Conservation (phyloP, 352 stramenopile genomes). For the Phytophthora nicotianae region DNA sequence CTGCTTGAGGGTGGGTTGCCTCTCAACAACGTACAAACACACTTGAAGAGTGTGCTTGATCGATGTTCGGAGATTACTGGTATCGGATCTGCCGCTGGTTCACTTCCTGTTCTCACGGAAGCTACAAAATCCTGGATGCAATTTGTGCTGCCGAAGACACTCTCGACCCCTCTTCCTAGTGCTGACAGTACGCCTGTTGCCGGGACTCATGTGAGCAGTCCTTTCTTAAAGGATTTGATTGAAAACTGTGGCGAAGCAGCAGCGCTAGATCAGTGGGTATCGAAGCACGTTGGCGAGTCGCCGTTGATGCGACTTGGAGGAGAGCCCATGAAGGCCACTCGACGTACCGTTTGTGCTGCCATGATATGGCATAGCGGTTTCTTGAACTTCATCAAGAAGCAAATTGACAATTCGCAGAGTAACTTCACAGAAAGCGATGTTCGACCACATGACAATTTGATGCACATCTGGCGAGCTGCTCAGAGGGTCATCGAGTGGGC, state of each 20-base stretch:
- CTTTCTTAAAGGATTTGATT: slow-evolving; percentile 78
- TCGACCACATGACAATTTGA: slow-evolving; percentile 87
- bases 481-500: slow-evolving; percentile 90
- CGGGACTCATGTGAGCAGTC: slow-evolving; percentile 27
- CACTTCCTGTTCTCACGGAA: slow-evolving; percentile 47
- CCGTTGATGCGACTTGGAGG: slow-evolving; percentile 80
- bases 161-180: slow-evolving; percentile 36
- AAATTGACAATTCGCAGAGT: slow-evolving; percentile 52
- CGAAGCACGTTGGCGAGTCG: slow-evolving; percentile 83
- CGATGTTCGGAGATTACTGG: slow-evolving; percentile 55
- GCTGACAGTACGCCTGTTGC: slow-evolving; percentile 21
- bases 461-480: slow-evolving; percentile 89
- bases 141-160: slow-evolving; percentile 65
- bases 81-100: slow-evolving; percentile 28
- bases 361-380: slow-evolving; percentile 92
- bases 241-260: slow-evolving; percentile 60
- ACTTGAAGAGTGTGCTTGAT: slow-evolving; percentile 67
- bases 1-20: slow-evolving; percentile 81
- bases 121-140: slow-evolving; percentile 61
- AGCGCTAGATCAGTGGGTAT: slow-evolving; percentile 78
- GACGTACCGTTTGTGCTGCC: slow-evolving; percentile 80
- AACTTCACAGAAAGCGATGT: slow-evolving; percentile 65
- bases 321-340: slow-evolving; percentile 88
- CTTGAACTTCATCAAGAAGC: slow-evolving; percentile 59
- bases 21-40: slow-evolving; percentile 52